phyloP scores from a whole-genome alignment of 495 filamentous ascomycete genomes.

The Trichoderma gamsii region DNA sequence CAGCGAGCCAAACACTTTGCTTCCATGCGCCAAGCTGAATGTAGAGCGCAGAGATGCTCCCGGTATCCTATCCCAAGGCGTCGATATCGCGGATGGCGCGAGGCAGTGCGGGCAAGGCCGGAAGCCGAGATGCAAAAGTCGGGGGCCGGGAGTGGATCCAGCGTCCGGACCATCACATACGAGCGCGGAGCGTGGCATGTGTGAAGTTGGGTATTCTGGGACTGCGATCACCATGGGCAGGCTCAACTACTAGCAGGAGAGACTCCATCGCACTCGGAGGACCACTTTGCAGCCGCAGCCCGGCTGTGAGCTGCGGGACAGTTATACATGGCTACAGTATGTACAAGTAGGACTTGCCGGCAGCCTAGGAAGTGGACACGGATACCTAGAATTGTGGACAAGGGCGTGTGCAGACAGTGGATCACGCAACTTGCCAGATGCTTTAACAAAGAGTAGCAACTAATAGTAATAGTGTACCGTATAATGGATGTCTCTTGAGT shows the following conservation, averaged over 20 bases:
- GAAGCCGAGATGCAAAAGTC: conserved; percentile 1
- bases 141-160: not conserved
- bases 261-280: not conserved
- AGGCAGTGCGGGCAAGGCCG: not conserved
- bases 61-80: not conserved
- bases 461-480: not conserved
- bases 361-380: not conserved
- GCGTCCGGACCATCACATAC: not conserved
- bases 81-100: not conserved
- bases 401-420: not conserved
- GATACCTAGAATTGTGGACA: not conserved
- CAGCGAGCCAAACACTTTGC: no score
- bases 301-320: conserved; percentile 5
- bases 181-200: not conserved
- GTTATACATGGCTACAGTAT: not conserved
- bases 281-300: not conserved
- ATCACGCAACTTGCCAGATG: not conserved
- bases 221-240: not conserved
- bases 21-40: not conserved
- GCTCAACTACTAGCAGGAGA: not conserved
- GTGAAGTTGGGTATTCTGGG: no score
- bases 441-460: not conserved
- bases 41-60: not conserved
- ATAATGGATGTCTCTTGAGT: not conserved
- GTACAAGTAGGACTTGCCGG: not conserved